Evolutionary conservation across 2,329 filamentous ascomycete genomes (phyloP).

Genomic region (Penicillium sp.): DNA sequence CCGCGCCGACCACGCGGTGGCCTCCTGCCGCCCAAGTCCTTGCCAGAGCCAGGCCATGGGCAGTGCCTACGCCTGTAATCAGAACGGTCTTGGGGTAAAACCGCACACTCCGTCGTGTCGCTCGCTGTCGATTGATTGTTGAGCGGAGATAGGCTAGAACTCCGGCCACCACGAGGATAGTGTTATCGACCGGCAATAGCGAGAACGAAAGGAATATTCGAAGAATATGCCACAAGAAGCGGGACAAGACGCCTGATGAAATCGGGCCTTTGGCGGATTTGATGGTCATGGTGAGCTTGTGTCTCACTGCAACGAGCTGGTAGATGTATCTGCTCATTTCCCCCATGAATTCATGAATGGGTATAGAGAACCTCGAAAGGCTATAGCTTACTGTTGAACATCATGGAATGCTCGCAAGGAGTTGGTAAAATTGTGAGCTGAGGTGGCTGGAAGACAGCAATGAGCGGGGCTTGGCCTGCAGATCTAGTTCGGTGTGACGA

Average conservation of each 20-base stretch:
- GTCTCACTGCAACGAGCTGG: slow-evolving; percentile 19
- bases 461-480: slow-evolving; percentile 10
- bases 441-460: slow-evolving; percentile 9
- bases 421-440: not conserved
- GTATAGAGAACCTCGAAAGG: not conserved
- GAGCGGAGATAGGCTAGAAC: slow-evolving; percentile 29
- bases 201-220: slow-evolving; percentile 28
- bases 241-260: slow-evolving; percentile 12
- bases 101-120: slow-evolving; percentile 29
- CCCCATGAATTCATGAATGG: not conserved
- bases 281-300: slow-evolving; percentile 12
- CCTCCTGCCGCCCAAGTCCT: slow-evolving; percentile 63
- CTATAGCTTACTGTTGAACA: not conserved
- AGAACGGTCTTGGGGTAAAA: slow-evolving; percentile 59
- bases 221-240: slow-evolving; percentile 26
- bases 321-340: not conserved
- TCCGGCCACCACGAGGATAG: slow-evolving; percentile 40
- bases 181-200: slow-evolving; percentile 52
- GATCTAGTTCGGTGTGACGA: slow-evolving; percentile 8
- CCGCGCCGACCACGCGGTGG: slow-evolving; percentile 70
- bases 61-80: slow-evolving; percentile 71
- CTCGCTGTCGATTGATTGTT: slow-evolving; percentile 19
- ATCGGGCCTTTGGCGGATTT: slow-evolving; percentile 11
- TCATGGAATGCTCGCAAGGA: not conserved
- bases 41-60: slow-evolving; percentile 66